Conservation (phyloP, 345 rosid species). For the Aquilaria yunnanensis region DNA sequence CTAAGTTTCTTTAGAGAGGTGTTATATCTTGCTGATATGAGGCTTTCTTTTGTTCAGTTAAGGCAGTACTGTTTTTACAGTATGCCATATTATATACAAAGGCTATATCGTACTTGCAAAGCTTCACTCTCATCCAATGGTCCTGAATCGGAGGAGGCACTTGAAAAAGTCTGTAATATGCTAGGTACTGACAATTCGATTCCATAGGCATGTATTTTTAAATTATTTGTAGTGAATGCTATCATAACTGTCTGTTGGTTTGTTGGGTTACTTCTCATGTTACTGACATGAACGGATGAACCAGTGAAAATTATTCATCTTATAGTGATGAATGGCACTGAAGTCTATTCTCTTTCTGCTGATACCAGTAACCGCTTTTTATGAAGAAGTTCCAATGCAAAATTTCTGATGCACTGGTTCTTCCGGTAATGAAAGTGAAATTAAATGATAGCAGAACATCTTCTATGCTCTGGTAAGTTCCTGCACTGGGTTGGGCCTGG, state of each 20-base stretch:
- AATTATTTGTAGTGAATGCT: background rate
- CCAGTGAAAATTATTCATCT: too few relatives aligned
- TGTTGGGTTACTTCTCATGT: background rate
- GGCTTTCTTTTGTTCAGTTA: constrained; percentile 21
- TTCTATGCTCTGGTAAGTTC: too few relatives aligned
- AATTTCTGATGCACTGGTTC: too few relatives aligned
- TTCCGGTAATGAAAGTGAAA: too few relatives aligned
- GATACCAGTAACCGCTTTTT: too few relatives aligned
- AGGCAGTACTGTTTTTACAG: constrained; percentile 34
- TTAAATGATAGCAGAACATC: too few relatives aligned
- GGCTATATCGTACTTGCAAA: constrained; percentile 70
- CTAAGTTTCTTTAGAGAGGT: constrained; percentile 15
- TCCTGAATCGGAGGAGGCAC: constrained; percentile 67
- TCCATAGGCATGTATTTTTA: background rate
- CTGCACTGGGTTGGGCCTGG: too few relatives aligned
- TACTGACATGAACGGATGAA: background rate
- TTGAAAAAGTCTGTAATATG: constrained; percentile 54
- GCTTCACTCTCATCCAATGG: constrained; percentile 65
- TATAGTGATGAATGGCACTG: too few relatives aligned
- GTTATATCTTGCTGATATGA: constrained; percentile 24
- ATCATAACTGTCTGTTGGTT: background rate
- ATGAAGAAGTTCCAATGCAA: too few relatives aligned
- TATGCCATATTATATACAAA: constrained; percentile 78
- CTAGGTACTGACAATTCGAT: constrained; percentile 46
- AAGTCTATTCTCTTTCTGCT: too few relatives aligned